Evolutionary conservation across 257 asterid genomes (phyloP), one percentile per base, ranked within the genome.

Genomic region (Nicotiana benthamiana): DNA sequence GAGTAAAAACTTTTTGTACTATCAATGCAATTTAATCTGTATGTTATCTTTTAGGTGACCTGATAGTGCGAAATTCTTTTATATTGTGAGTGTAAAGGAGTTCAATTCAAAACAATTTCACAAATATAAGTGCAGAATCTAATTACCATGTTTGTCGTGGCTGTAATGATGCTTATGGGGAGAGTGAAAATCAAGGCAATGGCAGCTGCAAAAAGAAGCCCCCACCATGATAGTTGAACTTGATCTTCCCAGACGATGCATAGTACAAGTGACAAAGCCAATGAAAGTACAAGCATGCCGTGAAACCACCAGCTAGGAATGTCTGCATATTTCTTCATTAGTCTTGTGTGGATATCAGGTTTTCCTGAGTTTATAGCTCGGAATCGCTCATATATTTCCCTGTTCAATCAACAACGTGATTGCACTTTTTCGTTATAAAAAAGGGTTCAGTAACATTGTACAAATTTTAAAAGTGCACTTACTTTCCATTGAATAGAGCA

Each of bases 151-250:
- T 78, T 78, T 61, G 81, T 78, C 22, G 74, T 78, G 74, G 81
- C 59, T 1, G 54, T 56, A 6, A 78, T 78, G 59, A 78, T 78
- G 28, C 81, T 64, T 34, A 78, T 43, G 13, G 81, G 74, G 36
- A 78, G 81, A 20, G 81, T 61, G 17, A 78, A 78, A 13, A 78
- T 3, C 4, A 43, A 60, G 22, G 81, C 75, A 61, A 78, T 40
- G 46, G 43, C 27, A 78, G 74, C 67, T 15, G 81, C 81, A 8
- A 78, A 48, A 43, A 61, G 13, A 64, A 78, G 59, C 0, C 81
- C 74, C 81, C 74, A 78, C 75, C 81, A 78, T 7, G 74, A 75
- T 26, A 78, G 70, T 51, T 78, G 81, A 59, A 78, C 22, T 72
- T 72, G 24, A 48, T 61, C 36, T 6, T 18, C 57, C 74, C 53